Evolutionary conservation across 768 basidiomycete genomes (phyloP), one percentile per base, ranked within the genome.

Genomic region (Myochromella boudieri): DNA sequence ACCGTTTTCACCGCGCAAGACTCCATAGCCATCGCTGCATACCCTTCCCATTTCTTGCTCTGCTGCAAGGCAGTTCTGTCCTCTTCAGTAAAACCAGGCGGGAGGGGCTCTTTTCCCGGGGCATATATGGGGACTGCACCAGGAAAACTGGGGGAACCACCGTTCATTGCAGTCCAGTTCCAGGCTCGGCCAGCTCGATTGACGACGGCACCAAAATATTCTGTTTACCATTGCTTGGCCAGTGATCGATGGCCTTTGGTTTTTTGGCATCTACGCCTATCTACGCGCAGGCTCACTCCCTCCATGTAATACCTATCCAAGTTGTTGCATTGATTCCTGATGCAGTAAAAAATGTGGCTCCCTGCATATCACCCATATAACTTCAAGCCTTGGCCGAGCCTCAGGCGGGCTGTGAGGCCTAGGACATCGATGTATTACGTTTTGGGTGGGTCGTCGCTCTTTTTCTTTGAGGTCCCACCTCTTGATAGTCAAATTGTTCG

Each of bases 51-150:
- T 65, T 88, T 88, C 67, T 88, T 82, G 53, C 79, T 76, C 65
- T 91, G 81, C 43, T 81, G 63, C 43, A 80, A 67, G 37, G 80
- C 77, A 8, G 69, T 72, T 18, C 88, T 74, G 61, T 97, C 93
- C 39, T 92, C 88, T 57, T 90, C 85, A 2, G 84, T 82, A 49
- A 86, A 64, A 14, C 93, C 94, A 29, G 89, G 82, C 10, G 94
- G 93, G 32, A 94, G 75, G 27, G 89, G 91, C 62, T 93, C 93
- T 66, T 84, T 87, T 28, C 91, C 91, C n/a, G 84, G 78, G 9
- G 87, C 79, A 66, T 84, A 93, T 53, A 93, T 67, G 27, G 93
- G 93, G 32, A 85, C 80, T 38, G 82, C 74, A 48, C 73, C 68
- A 14, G 75, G 77, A 53, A 34, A 56, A 14, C 40, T 51, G 44